phyloP scores from a whole-genome alignment of 768 basidiomycete species.

The Crassisporium funariophilum region DNA sequence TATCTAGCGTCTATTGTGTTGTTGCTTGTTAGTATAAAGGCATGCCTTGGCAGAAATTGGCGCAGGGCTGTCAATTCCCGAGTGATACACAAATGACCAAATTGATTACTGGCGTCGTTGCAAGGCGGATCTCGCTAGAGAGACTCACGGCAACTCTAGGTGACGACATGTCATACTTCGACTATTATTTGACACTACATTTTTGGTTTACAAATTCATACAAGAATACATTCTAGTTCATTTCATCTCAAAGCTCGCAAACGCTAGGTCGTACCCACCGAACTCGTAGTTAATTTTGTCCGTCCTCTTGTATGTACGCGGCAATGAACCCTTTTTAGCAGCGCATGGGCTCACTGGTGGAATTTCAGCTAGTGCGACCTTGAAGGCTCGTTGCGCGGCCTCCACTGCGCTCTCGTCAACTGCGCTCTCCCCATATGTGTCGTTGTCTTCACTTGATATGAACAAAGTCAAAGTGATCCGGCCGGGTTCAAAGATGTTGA shows the following conservation, averaged over 20 bases:
- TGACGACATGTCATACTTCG: neutral
- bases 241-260: slow-evolving; percentile 76
- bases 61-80: too few species aligned
- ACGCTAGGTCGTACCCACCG: slow-evolving; percentile 88
- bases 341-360: slow-evolving; percentile 3
- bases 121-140: too few species aligned
- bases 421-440: slow-evolving; percentile 47
- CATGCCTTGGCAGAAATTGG: too few species aligned
- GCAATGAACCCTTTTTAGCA: neutral
- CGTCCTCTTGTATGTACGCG: slow-evolving; percentile 67
- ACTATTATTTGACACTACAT: neutral
- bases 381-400: slow-evolving; percentile 74
- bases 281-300: slow-evolving; percentile 99
- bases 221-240: slow-evolving; percentile 14
- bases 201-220: slow-evolving; percentile 12
- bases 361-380: slow-evolving; percentile 53
- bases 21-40: too few species aligned
- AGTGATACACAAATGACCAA: too few species aligned
- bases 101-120: too few species aligned
- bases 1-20: neutral
- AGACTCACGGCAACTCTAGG: too few species aligned
- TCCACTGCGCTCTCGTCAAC: slow-evolving; percentile 61
- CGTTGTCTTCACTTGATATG: slow-evolving; percentile 69
- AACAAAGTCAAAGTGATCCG: slow-evolving; percentile 88
- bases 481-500: slow-evolving; percentile 90